These are phyloP conservation scores for Fomes fomentarius DNA, from an alignment of 1,284 basidiomycete genomes.

Conservation along the genomic window DNA sequence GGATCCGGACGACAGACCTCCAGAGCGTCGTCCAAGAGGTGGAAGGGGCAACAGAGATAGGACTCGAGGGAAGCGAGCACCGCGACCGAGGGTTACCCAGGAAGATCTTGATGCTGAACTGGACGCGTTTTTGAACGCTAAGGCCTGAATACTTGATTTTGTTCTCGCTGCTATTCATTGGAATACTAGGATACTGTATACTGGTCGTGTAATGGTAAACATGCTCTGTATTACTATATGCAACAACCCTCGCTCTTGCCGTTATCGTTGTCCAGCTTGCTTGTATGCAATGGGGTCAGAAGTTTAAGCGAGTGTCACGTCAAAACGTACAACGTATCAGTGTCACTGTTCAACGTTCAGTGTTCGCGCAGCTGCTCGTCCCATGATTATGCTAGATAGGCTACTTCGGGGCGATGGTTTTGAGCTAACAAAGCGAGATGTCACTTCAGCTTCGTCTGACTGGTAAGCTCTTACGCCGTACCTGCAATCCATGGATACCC, in stretches of 20 bases:
- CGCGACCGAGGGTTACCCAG: constrained; percentile 55
- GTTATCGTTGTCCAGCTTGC: constrained; percentile 1
- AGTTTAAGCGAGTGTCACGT: neutral
- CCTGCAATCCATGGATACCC: constrained; percentile 94
- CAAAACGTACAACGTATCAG: neutral
- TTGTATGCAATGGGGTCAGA: neutral
- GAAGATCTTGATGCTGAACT: constrained; percentile 78
- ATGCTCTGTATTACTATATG: constrained; percentile 12
- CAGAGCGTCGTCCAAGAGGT: constrained; percentile 9
- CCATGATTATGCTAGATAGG: no score
- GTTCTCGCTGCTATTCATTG: neutral
- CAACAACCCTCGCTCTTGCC: constrained; percentile 2
- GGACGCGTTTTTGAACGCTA: constrained; percentile 69
- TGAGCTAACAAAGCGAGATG: constrained; percentile 5
- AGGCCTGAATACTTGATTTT: constrained; percentile 21
- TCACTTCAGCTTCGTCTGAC: neutral
- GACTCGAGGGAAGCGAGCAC: constrained; percentile 34
- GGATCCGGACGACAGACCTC: constrained; percentile 19
- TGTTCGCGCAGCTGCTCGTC: neutral
- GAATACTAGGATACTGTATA: constrained; percentile 8
- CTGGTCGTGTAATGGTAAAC: constrained; percentile 11
- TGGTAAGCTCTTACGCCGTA: constrained; percentile 34
- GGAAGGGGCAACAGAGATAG: constrained; percentile 17
- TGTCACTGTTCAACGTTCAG: neutral
- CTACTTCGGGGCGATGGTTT: constrained; percentile 23